A percentile compares a stretch with the other conserved stretches of the same genome.
Evolutionary conservation across 1,139 yeast species (phyloP).

Genomic region (Kodamaea sp.): DNA sequence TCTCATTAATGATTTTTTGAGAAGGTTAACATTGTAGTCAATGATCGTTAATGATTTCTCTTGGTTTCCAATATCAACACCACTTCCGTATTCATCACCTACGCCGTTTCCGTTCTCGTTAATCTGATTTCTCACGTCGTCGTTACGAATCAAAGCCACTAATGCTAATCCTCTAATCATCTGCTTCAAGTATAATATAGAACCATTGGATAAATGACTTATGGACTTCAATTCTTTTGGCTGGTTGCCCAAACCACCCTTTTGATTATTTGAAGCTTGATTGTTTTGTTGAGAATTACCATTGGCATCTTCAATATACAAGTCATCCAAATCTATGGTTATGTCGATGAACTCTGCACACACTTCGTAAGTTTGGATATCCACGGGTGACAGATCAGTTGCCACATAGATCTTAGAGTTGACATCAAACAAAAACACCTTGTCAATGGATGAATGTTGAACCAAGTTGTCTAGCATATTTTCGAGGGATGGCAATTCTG

Average conservation of each 20-base stretch:
- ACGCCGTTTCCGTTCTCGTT: conserved; percentile 6
- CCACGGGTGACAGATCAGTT: conserved; percentile 94
- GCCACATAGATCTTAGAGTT: conserved; percentile 95
- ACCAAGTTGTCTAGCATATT: conserved; percentile 86
- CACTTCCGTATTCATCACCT: conserved; percentile 3
- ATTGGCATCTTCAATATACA: conserved; percentile 48
- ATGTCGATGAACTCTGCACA: conserved; percentile 97
- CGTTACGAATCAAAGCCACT: conserved; percentile 80
- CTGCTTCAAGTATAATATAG: conserved; percentile 78
- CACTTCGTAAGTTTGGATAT: conserved; percentile 91
- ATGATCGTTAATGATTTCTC: conserved; percentile 70
- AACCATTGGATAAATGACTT: conserved; percentile 79
- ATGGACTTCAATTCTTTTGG: conserved; percentile 58
- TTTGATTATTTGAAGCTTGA: conserved; percentile 11
- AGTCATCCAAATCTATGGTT: conserved; percentile 80
- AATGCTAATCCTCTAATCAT: conserved; percentile 93
- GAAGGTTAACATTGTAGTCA: conserved; percentile 85
- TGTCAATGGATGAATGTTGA: conserved; percentile 87
- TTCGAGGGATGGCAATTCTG: conserved; percentile 86
- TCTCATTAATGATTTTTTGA: conserved; percentile 75
- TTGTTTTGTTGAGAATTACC: conserved; percentile 12
- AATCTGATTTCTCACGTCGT: conserved; percentile 30
- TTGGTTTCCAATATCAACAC: conserved; percentile 9
- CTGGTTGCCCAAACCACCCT: conserved; percentile 5
- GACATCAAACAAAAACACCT: conserved; percentile 88